These are phyloP conservation scores for Ustilago hordei DNA, from an alignment of 1,284 basidiomycete species.

Conservation along the genomic window DNA sequence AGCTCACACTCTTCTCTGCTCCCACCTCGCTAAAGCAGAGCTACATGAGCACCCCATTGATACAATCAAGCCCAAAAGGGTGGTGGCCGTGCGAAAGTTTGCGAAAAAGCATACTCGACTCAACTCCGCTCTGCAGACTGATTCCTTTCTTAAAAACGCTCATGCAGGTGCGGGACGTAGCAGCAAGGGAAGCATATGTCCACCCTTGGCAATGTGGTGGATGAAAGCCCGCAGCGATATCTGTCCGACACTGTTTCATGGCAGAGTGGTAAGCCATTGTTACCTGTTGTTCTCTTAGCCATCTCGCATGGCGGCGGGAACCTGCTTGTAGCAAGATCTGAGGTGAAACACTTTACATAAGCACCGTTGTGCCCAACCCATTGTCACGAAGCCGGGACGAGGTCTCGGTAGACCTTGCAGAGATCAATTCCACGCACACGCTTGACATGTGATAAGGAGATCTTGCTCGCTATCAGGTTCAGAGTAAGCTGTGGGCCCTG, in stretches of 20 bases:
- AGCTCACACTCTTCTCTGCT: background rate
- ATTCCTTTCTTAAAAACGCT: slow-evolving; percentile 1
- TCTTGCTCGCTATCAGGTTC: no score
- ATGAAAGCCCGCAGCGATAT: background rate
- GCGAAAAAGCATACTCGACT: background rate
- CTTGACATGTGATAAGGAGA: no score
- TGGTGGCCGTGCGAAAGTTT: background rate
- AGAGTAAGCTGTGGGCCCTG: no score
- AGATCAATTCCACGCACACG: no score
- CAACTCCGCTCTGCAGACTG: slow-evolving; percentile 2
- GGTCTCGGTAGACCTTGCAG: no score
- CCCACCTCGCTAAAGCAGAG: background rate
- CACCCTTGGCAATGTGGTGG: background rate
- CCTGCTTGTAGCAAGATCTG: background rate
- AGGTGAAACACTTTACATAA: background rate
- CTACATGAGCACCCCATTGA: no score
- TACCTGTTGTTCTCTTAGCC: background rate
- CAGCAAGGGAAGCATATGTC: background rate
- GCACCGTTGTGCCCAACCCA: no score
- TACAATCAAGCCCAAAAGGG: background rate
- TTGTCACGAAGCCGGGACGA: no score
- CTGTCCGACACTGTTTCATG: background rate
- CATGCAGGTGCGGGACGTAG: slow-evolving; percentile 15
- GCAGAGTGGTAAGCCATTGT: background rate
- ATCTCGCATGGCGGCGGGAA: background rate